Conservation (phyloP, 345 rosid species). For the Iberis pinnata region DNA sequence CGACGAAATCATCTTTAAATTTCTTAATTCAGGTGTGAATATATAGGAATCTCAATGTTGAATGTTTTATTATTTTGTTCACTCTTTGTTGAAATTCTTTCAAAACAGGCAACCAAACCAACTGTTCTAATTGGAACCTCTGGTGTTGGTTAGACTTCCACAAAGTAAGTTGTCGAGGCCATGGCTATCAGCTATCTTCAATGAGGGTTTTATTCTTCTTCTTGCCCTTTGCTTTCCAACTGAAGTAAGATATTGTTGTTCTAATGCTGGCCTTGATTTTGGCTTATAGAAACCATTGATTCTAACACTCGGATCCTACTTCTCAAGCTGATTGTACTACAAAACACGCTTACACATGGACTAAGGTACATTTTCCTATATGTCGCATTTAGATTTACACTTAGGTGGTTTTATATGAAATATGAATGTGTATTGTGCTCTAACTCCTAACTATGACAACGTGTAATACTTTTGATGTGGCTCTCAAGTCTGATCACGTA, state of each 20-base stretch:
- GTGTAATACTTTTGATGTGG: background rate
- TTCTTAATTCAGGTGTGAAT: conserved; percentile 1
- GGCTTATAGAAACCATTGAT: conserved; percentile 73
- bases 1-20: conserved; percentile 8
- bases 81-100: conserved; percentile 8
- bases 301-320: conserved; percentile 88
- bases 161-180: conserved; percentile 81
- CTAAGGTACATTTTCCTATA: conserved; percentile 41
- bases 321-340: conserved; percentile 97
- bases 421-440: too few relatives aligned
- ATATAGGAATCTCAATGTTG: background rate
- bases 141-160: conserved; percentile 87
- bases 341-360: conserved; percentile 95
- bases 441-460: background rate
- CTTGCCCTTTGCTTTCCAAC: conserved; percentile 1
- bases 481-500: conserved; percentile 13
- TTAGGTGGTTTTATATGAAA: too few relatives aligned
- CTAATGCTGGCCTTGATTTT: conserved; percentile 19
- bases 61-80: background rate
- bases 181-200: conserved; percentile 84
- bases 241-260: background rate
- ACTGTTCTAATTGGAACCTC: conserved; percentile 96
- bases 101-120: conserved; percentile 67
- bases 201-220: conserved; percentile 51
- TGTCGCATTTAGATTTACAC: too few relatives aligned